Base-by-base conservation (phyloP, 2,329 filamentous ascomycete genomes). In the Monilinia vaccinii-corymbosi region DNA sequence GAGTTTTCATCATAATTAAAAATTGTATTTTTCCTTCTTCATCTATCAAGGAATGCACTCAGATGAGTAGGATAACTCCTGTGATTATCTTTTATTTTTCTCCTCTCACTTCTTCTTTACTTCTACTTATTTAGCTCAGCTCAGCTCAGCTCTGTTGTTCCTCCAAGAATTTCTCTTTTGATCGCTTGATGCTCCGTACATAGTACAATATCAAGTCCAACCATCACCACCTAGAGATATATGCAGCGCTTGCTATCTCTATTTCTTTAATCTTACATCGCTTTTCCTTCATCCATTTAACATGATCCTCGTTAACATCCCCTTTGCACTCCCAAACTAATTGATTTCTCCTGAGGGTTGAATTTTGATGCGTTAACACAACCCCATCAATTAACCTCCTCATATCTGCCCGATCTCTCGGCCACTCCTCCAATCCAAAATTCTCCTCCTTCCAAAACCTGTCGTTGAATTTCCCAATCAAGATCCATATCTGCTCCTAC, bases 401-500 rank as follows among this genome's bases (percentile, higher is more conserved):
- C 69, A 71, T 71, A 64, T 71, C 70, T 11, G 48, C 66, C 47
- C 66, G 62, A 47, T 66, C 62, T 8, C 52, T 40, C 25, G 34
- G 23, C 55, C 49, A 44, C 38, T 18, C 38, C 67, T 32, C 70
- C 70, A 52, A 70, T 55, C 69, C 69, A 71, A 51, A 70, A 71
- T n/a, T 56, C 60, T 8, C 62, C 64, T 5, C 63, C 63, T 11
- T 67, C 64, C 3, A 64, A 28, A 21, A 60, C 60, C 21, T 60
- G 65, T 14, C 59, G 61, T 28, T 70, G 68, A n/a, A 70, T 47
- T n/a, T 66, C 66, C 69, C 69, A 70, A 50, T 69, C 66, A 2
- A 68, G 47, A 45, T 68, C 64, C 16, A 57, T 56, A 47, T 59
- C 58, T 4, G 55, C 40, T n/a, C 31, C 28, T 34, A 25, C 40